These are phyloP conservation scores for Allium fistulosum DNA, from an alignment of 106 monocot genomes.

Conservation along the genomic window DNA sequence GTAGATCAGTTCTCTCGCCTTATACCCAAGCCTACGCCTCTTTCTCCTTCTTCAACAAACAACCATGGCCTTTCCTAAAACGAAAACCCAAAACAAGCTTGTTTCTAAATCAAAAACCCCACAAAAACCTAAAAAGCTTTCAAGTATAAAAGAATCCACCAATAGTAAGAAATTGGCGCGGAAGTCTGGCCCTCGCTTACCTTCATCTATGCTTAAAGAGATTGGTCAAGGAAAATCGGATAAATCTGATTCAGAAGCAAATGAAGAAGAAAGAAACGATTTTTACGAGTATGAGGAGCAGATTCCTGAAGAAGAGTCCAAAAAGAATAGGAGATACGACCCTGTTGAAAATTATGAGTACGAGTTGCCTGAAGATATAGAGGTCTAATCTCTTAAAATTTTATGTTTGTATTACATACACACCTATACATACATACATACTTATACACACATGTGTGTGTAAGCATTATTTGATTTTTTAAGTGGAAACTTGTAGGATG, in stretches of 20 bases:
- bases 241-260: conserved; percentile 7
- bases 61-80: too few relatives aligned
- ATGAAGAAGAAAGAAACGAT: conserved; percentile 15
- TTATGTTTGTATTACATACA: not conserved
- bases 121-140: conserved; percentile 9
- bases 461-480: not conserved
- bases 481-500: conserved; percentile 42
- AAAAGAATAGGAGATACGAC: conserved; percentile 81
- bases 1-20: too few relatives aligned
- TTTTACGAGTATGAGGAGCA: conserved; percentile 81
- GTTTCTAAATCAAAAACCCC: too few relatives aligned
- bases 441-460: not conserved
- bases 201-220: conserved; percentile 45
- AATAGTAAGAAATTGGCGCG: not conserved
- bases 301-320: conserved; percentile 63
- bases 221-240: conserved; percentile 14
- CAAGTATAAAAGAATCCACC: conserved; percentile 8
- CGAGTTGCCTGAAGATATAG: conserved; percentile 75
- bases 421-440: too few relatives aligned
- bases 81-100: too few relatives aligned
- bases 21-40: too few relatives aligned
- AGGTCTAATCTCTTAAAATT: conserved; percentile 26
- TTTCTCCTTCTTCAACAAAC: too few relatives aligned
- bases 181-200: conserved; percentile 56
- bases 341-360: conserved; percentile 87